phyloP scores from a whole-genome alignment of 2,329 filamentous ascomycete species.

The Fusarium succisae region DNA sequence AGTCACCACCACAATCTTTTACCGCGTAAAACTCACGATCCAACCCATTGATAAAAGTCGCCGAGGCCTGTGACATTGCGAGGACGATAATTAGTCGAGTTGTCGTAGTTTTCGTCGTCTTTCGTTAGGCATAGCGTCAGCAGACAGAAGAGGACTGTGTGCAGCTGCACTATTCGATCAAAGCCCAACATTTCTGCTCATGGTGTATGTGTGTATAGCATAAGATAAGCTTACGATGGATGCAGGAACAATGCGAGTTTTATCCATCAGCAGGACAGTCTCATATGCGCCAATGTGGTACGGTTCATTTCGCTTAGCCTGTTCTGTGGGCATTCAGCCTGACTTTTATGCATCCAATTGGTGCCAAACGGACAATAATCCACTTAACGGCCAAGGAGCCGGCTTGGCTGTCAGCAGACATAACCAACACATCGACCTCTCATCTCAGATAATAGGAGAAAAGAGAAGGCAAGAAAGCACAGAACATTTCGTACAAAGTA shows the following conservation, averaged over 20 bases:
- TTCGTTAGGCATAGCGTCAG: background rate
- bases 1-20: fast-evolving
- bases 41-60: slow-evolving; percentile 2
- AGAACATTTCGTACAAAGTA: too few relatives aligned
- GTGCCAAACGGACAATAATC: background rate
- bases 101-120: background rate
- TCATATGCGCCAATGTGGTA: background rate
- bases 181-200: background rate
- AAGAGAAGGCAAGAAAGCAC: too few relatives aligned
- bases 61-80: background rate
- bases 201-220: too few relatives aligned
- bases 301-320: background rate
- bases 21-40: background rate
- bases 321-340: background rate
- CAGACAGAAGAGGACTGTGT: background rate
- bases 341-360: background rate
- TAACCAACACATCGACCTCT: too few relatives aligned
- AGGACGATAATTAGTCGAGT: background rate
- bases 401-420: background rate
- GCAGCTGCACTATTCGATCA: background rate
- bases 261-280: background rate
- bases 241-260: background rate
- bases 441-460: too few relatives aligned
- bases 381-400: background rate
- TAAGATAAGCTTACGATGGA: background rate